phyloP scores from a whole-genome alignment of 805 yeast genomes.

The Teunomyces kruisii region DNA sequence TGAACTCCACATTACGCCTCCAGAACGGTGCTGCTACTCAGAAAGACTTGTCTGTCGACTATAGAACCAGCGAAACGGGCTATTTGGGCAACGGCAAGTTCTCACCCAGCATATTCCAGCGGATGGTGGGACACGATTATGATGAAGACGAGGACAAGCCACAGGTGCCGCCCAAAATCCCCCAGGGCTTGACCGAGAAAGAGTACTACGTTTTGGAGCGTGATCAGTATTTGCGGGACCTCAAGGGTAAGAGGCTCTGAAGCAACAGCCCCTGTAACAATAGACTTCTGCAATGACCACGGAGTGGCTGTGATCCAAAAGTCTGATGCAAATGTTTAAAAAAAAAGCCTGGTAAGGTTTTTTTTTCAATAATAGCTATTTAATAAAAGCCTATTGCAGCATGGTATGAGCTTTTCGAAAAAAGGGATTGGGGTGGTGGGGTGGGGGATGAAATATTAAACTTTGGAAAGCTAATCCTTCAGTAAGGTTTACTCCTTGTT shows the following conservation, averaged over 20 bases:
- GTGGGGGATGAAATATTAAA: too few species aligned
- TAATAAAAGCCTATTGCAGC: too few species aligned
- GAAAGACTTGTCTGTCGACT: conserved; percentile 23
- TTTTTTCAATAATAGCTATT: too few species aligned
- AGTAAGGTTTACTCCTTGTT: too few species aligned
- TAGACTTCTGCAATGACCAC: too few species aligned
- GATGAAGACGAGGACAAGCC: conserved; percentile 28
- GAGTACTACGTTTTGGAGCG: conserved; percentile 44
- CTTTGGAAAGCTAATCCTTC: too few species aligned
- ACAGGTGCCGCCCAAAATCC: conserved; percentile 44
- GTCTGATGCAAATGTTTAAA: too few species aligned
- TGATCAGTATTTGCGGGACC: conserved; percentile 38
- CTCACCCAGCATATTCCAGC: conserved; percentile 15
- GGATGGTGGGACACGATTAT: conserved; percentile 10
- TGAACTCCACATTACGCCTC: conserved; percentile 20
- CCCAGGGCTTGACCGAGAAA: conserved; percentile 39
- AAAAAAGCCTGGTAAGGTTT: too few species aligned
- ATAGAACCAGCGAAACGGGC: conserved; percentile 34
- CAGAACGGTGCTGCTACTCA: conserved; percentile 19
- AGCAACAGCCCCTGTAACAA: background rate
- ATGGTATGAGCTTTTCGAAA: too few species aligned
- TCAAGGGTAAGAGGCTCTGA: conserved; percentile 34
- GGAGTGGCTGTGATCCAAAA: too few species aligned
- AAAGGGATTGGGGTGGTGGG: too few species aligned
- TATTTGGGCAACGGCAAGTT: conserved; percentile 41